phyloP scores from a whole-genome alignment of 2,329 filamentous ascomycete species.

The Colletotrichum cereale region DNA sequence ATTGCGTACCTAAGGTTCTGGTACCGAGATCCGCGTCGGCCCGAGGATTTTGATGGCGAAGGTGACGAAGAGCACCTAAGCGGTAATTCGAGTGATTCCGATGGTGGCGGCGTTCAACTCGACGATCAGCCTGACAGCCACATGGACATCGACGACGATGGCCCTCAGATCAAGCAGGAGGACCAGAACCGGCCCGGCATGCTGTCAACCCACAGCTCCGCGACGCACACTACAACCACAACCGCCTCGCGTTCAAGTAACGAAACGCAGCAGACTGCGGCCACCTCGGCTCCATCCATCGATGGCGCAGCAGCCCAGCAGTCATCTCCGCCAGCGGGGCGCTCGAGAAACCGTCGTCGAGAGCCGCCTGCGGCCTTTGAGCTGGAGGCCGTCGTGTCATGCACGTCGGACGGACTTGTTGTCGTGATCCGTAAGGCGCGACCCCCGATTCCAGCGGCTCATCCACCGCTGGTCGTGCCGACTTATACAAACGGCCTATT shows the following conservation, averaged over 20 bases:
- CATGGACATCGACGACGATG: slow-evolving; percentile 58
- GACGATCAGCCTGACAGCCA: slow-evolving; percentile 54
- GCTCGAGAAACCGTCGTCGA: slow-evolving; percentile 44
- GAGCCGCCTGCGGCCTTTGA: slow-evolving; percentile 67
- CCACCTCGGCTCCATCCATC: slow-evolving; percentile 20
- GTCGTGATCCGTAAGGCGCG: slow-evolving; percentile 83
- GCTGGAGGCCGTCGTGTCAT: slow-evolving; percentile 91
- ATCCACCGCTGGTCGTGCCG: slow-evolving; percentile 61
- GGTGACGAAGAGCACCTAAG: slow-evolving; percentile 54
- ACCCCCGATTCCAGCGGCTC: slow-evolving; percentile 73
- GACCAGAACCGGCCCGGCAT: slow-evolving; percentile 36
- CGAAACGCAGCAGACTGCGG: slow-evolving; percentile 24
- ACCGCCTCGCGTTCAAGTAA: slow-evolving; percentile 30
- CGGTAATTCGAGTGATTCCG: slow-evolving; percentile 54
- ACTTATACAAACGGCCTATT: slow-evolving; percentile 75
- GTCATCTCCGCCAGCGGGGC: slow-evolving; percentile 17
- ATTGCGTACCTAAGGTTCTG: slow-evolving; percentile 91
- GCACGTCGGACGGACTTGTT: slow-evolving; percentile 88
- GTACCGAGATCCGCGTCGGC: slow-evolving; percentile 79
- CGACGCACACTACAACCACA: slow-evolving; percentile 40
- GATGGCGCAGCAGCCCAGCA: slow-evolving; percentile 19
- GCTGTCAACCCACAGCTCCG: slow-evolving; percentile 38
- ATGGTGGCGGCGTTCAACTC: slow-evolving; percentile 61
- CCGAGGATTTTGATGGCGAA: slow-evolving; percentile 61
- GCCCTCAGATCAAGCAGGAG: slow-evolving; percentile 53